Base-by-base conservation (phyloP, 768 basidiomycete genomes). In the Kwoniella bestiolae region DNA sequence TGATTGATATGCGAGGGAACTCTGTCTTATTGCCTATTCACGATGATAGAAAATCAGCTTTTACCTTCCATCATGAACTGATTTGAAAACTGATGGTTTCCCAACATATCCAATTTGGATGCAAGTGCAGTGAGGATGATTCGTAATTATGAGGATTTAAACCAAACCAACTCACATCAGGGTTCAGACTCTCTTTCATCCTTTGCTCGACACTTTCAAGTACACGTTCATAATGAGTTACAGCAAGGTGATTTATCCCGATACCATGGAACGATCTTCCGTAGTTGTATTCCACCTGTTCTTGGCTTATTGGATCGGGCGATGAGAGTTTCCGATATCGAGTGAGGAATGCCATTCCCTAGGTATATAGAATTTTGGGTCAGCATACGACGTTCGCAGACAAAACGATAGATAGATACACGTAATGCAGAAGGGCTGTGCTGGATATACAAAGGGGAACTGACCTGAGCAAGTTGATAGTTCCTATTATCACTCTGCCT, bases 401-500 rank as follows among this genome's bases (percentile, higher is more conserved):
- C n/a, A n/a, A n/a, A n/a, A n/a, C n/a, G n/a, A n/a, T n/a, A n/a
- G n/a, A n/a, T n/a, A n/a, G n/a, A n/a, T n/a, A n/a, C n/a, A n/a
- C n/a, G n/a, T n/a, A n/a, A n/a, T n/a, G n/a, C n/a, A n/a, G n/a
- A n/a, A n/a, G n/a, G n/a, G n/a, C n/a, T n/a, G n/a, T n/a, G n/a
- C n/a, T n/a, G n/a, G n/a, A n/a, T n/a, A 31, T 34, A 23, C 3
- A 12, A 38, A 52, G 7, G 18, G 18, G 32, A 25, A 61, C 80
- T 52, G 50, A 87, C 87, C 80, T 94, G 91, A 3, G 89, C 85
- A 41, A 97, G 86, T 64, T 93, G 85, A 78, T 95, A 91, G 75
- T 96, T 91, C 44, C 94, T 83, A 77, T 99, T 98, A 81, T 97
- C 95, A 14, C 90, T 88, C 79, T 97, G 94, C 21, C 94, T 86